Base-by-base conservation (phyloP, 1,284 basidiomycete species). In the Volvariella surrecta region DNA sequence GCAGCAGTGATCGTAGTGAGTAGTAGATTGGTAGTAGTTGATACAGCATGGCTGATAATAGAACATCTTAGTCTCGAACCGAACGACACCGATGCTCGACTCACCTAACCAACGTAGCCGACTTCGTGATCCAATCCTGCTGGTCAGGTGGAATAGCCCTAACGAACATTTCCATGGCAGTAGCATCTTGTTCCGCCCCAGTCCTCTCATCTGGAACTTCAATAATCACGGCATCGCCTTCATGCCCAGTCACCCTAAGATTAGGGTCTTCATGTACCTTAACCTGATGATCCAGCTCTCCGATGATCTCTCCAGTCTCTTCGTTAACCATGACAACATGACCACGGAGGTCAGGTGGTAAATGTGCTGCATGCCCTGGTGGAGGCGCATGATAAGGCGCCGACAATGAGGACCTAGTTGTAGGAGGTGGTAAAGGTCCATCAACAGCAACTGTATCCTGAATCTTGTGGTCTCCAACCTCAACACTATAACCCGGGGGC, bases 291-390 rank as follows among this genome's bases (percentile, higher is more conserved):
- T 84, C 83, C 8, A 90, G 66, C 55, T 84, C 76, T 1, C 83
- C 86, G 8, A 91, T 68, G 4, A 90, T 70, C 52, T 87, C 76
- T 2, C 87, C 86, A 43, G 73, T 81, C 34, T 77, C 70, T 56
- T 89, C 76, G 57, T 91, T 79, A 49, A 89, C 71, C 44, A 89
- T 72, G 7, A 90, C 75, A 24, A 90, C 70, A 40, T 73, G 74
- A 3, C 85, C 84, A 32, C 79, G 70, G 18, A 83, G 62, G 51
- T 82, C 78, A 22, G 67, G 35, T 48, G 35, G 19, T n/a, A 44
- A 44, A 24, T 50, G 45, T 31, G 40, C 50, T 39, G 19, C 44
- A 42, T 28, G 48, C 24, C 35, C 32, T 9, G 48, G 32, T 32
- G 8, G 9, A 31, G 39, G 16, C 15, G 39, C 11, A 28, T 28